Evolutionary conservation across 1,284 basidiomycete genomes (phyloP).

Genomic region (Boletus calvinii): DNA sequence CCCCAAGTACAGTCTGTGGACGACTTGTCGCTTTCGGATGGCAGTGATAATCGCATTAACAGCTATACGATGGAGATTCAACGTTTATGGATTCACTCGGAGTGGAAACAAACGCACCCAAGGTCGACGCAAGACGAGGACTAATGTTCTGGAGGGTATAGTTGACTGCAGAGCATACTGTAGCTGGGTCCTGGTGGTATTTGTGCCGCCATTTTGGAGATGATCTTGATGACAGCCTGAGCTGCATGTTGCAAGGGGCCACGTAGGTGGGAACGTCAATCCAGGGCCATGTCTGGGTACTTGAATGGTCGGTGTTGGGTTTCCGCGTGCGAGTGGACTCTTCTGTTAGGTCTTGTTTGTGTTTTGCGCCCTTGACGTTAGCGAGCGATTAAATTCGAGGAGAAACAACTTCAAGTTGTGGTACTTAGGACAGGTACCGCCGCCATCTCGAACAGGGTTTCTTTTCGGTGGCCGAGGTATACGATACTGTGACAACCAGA

Average conservation of each 20-base stretch:
- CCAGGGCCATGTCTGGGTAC: not conserved
- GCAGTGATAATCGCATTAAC: conserved; percentile 26
- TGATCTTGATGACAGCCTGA: conserved; percentile 25
- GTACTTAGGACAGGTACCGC: too few relatives aligned
- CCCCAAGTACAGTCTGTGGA: conserved; percentile 34
- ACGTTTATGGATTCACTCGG: not conserved
- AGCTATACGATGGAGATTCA: conserved; percentile 11
- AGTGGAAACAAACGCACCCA: conserved; percentile 18
- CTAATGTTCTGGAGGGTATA: conserved; percentile 28
- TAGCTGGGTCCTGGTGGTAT: conserved; percentile 31
- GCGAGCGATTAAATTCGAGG: too few relatives aligned
- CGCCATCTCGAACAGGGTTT: too few relatives aligned
- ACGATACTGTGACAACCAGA: too few relatives aligned
- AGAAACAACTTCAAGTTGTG: too few relatives aligned
- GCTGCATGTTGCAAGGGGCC: conserved; percentile 20
- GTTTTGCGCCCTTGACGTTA: too few relatives aligned
- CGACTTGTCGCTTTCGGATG: conserved; percentile 31
- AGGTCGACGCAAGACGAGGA: conserved; percentile 30
- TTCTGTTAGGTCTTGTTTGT: too few relatives aligned
- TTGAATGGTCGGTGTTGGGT: conserved; percentile 8
- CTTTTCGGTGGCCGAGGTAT: too few relatives aligned
- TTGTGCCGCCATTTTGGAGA: conserved; percentile 27
- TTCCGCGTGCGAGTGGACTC: conserved; percentile 17
- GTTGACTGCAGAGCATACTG: conserved; percentile 29
- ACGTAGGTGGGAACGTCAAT: not conserved